These are phyloP conservation scores for Datisca glomerata DNA, from an alignment of 306 rosid genomes.

Conservation along the genomic window DNA sequence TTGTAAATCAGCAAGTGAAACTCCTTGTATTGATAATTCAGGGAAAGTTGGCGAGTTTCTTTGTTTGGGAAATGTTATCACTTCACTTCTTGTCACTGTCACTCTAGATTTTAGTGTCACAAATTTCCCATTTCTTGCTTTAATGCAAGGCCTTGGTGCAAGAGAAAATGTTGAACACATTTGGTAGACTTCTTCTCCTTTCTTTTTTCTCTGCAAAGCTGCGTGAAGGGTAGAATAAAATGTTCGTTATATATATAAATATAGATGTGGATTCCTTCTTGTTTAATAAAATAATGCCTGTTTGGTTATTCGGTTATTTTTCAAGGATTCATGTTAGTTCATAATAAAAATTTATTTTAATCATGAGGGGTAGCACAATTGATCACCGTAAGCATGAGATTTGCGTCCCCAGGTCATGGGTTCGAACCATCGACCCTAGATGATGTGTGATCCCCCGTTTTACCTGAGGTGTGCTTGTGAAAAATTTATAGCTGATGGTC, in stretches of 20 bases:
- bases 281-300: not conserved
- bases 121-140: conserved; percentile 14
- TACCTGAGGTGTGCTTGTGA: too few species aligned
- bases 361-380: too few species aligned
- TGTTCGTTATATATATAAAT: too few species aligned
- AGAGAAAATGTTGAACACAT: conserved; percentile 37
- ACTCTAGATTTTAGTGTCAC: conserved; percentile 5
- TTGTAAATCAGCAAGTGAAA: conserved; percentile 44
- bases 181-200: conserved; percentile 3
- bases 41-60: conserved; percentile 14
- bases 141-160: conserved; percentile 25
- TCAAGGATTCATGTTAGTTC: too few species aligned
- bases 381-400: too few species aligned
- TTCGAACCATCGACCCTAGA: too few species aligned
- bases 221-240: not conserved
- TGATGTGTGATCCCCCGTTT: too few species aligned
- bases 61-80: conserved; percentile 30
- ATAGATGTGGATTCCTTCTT: not conserved
- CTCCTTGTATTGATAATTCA: conserved; percentile 32
- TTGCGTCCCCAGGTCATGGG: too few species aligned
- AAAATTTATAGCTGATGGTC: too few species aligned
- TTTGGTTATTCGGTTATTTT: too few species aligned
- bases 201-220: not conserved
- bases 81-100: conserved; percentile 24
- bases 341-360: too few species aligned